These are phyloP conservation scores for Lizonia empirigonia DNA, from an alignment of 2,329 filamentous ascomycete species.

Conservation along the genomic window DNA sequence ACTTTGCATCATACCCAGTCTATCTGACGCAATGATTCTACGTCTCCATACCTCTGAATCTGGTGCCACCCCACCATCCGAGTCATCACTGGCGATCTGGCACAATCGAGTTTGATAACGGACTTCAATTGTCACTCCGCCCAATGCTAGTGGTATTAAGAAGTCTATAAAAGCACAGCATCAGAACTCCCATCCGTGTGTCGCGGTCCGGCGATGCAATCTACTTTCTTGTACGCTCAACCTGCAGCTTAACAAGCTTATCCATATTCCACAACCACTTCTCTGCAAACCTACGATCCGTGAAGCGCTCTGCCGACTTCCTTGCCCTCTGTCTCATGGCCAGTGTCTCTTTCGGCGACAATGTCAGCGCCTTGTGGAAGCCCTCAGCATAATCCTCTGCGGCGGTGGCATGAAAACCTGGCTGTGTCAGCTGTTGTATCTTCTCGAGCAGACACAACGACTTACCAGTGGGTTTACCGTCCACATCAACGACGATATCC, in stretches of 20 bases:
- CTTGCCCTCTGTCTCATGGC: conserved; percentile 78
- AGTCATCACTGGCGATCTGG: too few relatives aligned
- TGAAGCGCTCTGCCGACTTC: conserved; percentile 80
- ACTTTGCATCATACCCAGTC: too few relatives aligned
- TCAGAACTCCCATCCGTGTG: neutral
- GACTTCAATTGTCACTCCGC: conserved; percentile 5
- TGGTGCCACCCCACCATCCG: too few relatives aligned
- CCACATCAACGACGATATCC: conserved; percentile 85
- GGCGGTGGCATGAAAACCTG: conserved; percentile 85
- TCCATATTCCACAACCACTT: conserved; percentile 80
- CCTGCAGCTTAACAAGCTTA: conserved; percentile 64
- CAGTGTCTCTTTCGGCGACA: conserved; percentile 68
- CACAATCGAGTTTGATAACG: too few relatives aligned
- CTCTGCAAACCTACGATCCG: conserved; percentile 80
- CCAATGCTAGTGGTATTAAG: conserved; percentile 17
- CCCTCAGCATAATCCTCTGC: conserved; percentile 77
- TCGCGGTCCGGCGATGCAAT: neutral
- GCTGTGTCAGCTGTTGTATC: conserved; percentile 5
- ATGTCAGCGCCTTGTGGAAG: conserved; percentile 76
- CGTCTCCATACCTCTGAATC: too few relatives aligned
- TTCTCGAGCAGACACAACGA: too few relatives aligned
- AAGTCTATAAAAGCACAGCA: conserved; percentile 5
- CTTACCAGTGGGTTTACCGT: conserved; percentile 77
- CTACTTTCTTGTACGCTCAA: conserved; percentile 22
- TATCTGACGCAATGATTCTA: too few relatives aligned